Conservation (phyloP, 2,329 filamentous ascomycete genomes). For the Phoma sp. region DNA sequence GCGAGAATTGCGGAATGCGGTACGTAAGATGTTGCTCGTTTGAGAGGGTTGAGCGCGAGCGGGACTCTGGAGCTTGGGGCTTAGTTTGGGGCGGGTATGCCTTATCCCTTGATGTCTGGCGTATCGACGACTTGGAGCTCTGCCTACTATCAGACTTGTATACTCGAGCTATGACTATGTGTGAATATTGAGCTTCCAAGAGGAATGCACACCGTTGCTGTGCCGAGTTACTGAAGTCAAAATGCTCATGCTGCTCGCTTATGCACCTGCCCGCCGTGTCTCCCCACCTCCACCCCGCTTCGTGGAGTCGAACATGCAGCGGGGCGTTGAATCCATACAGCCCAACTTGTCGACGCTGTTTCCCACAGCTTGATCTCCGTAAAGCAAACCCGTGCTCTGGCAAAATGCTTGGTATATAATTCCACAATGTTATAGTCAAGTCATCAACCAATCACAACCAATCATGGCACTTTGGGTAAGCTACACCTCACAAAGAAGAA, state of each 20-base stretch:
- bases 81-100: background rate
- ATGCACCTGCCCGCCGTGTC: background rate
- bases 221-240: too few relatives aligned
- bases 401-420: too few relatives aligned
- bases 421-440: too few relatives aligned
- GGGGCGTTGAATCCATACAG: background rate
- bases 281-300: slow-evolving; percentile 2
- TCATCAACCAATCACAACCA: slow-evolving; percentile 13
- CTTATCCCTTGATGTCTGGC: background rate
- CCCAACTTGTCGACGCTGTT: too few relatives aligned
- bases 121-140: too few relatives aligned
- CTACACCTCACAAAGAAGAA: background rate
- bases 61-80: background rate
- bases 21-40: slow-evolving; percentile 4
- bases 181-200: too few relatives aligned
- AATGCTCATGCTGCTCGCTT: background rate
- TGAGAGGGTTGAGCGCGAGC: background rate
- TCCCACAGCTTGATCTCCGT: too few relatives aligned
- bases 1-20: background rate
- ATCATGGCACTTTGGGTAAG: slow-evolving; percentile 16
- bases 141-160: too few relatives aligned
- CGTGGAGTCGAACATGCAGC: background rate
- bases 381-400: too few relatives aligned
- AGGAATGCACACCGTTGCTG: too few relatives aligned
- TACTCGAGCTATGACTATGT: too few relatives aligned